Base-by-base conservation (phyloP, 768 basidiomycete species). In the Omphalotus guepiniiformis region DNA sequence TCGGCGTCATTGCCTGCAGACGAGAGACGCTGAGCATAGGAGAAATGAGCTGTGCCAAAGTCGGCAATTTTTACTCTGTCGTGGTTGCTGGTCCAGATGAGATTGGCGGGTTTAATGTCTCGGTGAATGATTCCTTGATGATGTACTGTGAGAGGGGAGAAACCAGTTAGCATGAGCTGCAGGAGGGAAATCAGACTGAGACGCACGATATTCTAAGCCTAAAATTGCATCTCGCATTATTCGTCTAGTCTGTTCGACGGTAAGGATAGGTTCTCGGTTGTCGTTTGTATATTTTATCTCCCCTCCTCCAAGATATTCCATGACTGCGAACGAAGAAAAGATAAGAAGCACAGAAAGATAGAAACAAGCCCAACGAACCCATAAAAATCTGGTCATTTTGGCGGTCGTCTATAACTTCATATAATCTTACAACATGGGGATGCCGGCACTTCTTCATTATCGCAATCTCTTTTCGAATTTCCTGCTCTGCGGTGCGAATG, bases 81-180 rank as follows among this genome's bases (percentile, higher is more conserved):
- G 44, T 89, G 83, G 69, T 95, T 88, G 22, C 77, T 75, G 2
- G 88, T 87, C 83, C 90, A 93, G 23, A 99, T 77, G 19, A 99
- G 82, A 66, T 99, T 99, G 38, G 93, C 91, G 22, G 96, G 96
- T 63, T 99, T 99, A 72, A 99, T 98, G 69, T 99, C 96, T 48
- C 96, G 90, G 68, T 99, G 96, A 41, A 99, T 97, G 64, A 99
- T 98, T 19, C 95, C 96, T 61, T 98, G 93, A 58, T 87, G 81
- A 62, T 99, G 96, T 1, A 99, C 95, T 98, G 59, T 12, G 15
- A 13, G 18, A 26, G 39, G n/a, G n/a, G 9, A 46, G 19, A 22
- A 22, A 26, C 51, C 28, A 51, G 57, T 47, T 35, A 44, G 49
- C 34, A 29, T 42, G 34, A 45, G 48, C 11, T 27, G 42, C 16